Evolutionary conservation across 805 yeast species (phyloP).

Genomic region (Wickerhamomyces kurtzmanii): DNA sequence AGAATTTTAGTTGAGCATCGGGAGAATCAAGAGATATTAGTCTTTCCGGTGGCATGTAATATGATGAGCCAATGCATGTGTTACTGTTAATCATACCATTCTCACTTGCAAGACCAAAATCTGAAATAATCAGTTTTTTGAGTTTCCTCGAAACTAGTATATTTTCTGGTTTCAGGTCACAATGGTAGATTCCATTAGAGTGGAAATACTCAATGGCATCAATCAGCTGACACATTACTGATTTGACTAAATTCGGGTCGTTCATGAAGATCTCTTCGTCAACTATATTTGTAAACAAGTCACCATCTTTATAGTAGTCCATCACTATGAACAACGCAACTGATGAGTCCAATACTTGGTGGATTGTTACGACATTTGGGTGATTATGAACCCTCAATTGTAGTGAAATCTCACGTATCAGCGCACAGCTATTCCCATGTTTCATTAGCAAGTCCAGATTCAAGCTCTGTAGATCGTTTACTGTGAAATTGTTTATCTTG

Average conservation of each 20-base stretch:
- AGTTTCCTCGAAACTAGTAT: conserved; percentile 58
- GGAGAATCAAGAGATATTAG: conserved; percentile 20
- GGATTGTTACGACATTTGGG: conserved; percentile 69
- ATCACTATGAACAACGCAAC: conserved; percentile 58
- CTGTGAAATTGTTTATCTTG: conserved; percentile 9
- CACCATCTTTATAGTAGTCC: conserved; percentile 85
- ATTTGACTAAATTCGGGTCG: conserved; percentile 40
- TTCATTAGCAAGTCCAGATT: conserved; percentile 24
- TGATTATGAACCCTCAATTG: conserved; percentile 72
- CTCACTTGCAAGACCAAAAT: conserved; percentile 81
- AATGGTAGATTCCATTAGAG: conserved; percentile 74
- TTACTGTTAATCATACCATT: conserved; percentile 49
- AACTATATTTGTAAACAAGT: conserved; percentile 77
- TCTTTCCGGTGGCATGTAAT: conserved; percentile 92
- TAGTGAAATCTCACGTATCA: conserved; percentile 56
- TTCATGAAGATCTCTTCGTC: conserved; percentile 54
- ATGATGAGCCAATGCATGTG: conserved; percentile 77
- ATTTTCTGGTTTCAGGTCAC: conserved; percentile 95
- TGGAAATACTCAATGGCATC: conserved; percentile 82
- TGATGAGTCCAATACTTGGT: conserved; percentile 57
- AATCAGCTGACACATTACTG: conserved; percentile 64
- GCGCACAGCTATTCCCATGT: conserved; percentile 21
- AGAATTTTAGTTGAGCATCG: conserved; percentile 20
- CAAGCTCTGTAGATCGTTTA: conserved; percentile 15
- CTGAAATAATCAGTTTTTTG: conserved; percentile 55